These are phyloP conservation scores for Candida easanensis DNA, from an alignment of 805 yeast genomes.

Conservation along the genomic window DNA sequence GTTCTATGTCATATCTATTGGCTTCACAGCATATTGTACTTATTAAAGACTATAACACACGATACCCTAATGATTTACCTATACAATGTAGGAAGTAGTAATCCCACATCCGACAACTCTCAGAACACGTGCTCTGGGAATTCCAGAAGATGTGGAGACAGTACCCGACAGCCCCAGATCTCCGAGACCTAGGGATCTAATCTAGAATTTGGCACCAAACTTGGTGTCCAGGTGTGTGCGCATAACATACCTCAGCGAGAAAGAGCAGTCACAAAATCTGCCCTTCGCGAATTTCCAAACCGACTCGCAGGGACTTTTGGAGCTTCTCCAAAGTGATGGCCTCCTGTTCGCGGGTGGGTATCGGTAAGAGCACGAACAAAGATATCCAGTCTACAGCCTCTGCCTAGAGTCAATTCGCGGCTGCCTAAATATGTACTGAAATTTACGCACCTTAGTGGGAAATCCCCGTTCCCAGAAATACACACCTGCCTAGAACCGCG, in stretches of 20 bases:
- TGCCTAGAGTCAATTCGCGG: conserved; percentile 2
- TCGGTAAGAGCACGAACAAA: conserved; percentile 1
- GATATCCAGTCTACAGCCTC: neutral
- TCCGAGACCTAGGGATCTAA: neutral
- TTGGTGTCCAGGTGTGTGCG: conserved; percentile 27
- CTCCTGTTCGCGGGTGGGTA: neutral
- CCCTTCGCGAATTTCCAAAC: neutral
- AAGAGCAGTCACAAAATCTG: conserved; percentile 23
- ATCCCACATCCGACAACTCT: too few species aligned
- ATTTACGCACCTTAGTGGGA: conserved; percentile 6
- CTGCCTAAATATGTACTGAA: conserved; percentile 3
- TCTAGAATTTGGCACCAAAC: neutral
- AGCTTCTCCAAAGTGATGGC: too few species aligned
- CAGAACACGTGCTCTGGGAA: too few species aligned
- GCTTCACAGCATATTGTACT: too few species aligned
- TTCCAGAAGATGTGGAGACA: too few species aligned
- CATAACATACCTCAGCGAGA: conserved; percentile 22
- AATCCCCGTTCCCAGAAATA: conserved; percentile 2
- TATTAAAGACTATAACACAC: too few species aligned
- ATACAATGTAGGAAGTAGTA: too few species aligned
- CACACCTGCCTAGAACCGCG: conserved; percentile 11
- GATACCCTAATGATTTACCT: too few species aligned
- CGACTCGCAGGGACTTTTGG: neutral
- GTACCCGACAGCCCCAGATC: too few species aligned
- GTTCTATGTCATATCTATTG: too few species aligned